Evolutionary conservation across 2,329 filamentous ascomycete genomes (phyloP), one percentile per base, ranked within the genome.

Genomic region (Pseudogymnoascus sp.): DNA sequence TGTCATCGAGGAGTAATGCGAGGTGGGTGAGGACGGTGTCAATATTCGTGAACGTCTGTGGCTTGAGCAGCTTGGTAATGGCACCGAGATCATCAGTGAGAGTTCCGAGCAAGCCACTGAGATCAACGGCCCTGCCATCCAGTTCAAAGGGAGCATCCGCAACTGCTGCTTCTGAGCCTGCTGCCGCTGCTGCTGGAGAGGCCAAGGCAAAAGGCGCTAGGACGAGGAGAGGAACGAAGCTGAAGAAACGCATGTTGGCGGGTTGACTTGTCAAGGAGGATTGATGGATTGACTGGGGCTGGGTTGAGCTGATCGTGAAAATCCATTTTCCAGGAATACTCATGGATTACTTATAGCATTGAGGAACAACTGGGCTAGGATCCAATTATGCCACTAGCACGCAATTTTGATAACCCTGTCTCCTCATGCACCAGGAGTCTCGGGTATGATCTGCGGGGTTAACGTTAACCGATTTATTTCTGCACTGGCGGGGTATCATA

Each of bases 1-100:
- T 53, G 18, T 63, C 60, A 37, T 62, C 57, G 35, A 62, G 60
- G 20, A 63, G n/a, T 15, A 39, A 30, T 8, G 62, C 47, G 14
- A 38, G 4, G 25, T 62, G 39, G 15, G 37, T 36, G 39, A 62
- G 5, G 12, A 63, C 25, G 7, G 33, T 30, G 4, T 61, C 47
- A 12, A 63, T 62, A 9, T 62, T 47, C 22, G 18, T 43, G 50
- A 63, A 41, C 1, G 50, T 60, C 25, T 59, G 38, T 9, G 60
- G 43, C 6, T 61, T 38, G 14, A 63, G 60, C 5, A 63, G 60
- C n/a, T 4, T 3, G 7, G 25, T 53, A 53, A 53, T 53, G n/a
- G 43, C n/a, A 28, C 25, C 14, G 5, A 53, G 43, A 33, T 53
- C 25, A 12, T 12, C 1, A 6, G 43, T 53, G 43, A 53, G 43